A percentile compares a stretch with the other conserved stretches of the same genome.
These are phyloP conservation scores for Blastomyces emzantsi DNA, from an alignment of 2,329 filamentous ascomycete species.

Conservation along the genomic window DNA sequence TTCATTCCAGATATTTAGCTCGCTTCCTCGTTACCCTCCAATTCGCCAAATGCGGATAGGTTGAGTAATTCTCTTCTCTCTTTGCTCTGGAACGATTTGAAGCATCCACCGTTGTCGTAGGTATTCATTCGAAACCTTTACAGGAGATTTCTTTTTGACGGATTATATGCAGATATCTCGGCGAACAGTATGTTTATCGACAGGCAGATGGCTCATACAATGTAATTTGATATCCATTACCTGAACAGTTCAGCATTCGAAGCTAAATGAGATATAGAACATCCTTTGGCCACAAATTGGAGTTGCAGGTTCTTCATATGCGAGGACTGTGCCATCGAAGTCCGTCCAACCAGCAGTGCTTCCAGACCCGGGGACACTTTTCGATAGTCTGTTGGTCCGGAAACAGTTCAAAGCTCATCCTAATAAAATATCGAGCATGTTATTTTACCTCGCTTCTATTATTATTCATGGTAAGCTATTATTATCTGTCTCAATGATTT, in stretches of 20 bases:
- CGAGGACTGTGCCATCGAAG: constrained; percentile 20
- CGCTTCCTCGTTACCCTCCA: constrained; percentile 22
- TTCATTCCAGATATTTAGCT: constrained; percentile 31
- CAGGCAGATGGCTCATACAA: constrained; percentile 24
- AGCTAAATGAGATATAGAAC: constrained; percentile 14
- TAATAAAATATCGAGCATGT: constrained; percentile 39
- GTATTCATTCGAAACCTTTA: constrained; percentile 21
- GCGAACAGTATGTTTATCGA: constrained; percentile 26
- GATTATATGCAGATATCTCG: constrained; percentile 40
- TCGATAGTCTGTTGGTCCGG: constrained; percentile 19
- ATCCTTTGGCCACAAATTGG: constrained; percentile 20
- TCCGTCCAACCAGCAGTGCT: constrained; percentile 15
- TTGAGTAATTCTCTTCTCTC: constrained; percentile 23
- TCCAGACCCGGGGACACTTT: constrained; percentile 22
- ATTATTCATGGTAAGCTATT: constrained; percentile 40
- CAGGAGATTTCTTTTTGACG: constrained; percentile 30
- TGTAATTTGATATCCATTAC: constrained; percentile 10
- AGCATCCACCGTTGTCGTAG: constrained; percentile 34
- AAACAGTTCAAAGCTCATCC: constrained; percentile 28
- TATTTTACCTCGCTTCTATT: constrained; percentile 45
- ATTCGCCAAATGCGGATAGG: constrained; percentile 19
- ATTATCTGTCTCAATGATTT: neutral
- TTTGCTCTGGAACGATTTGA: constrained; percentile 25
- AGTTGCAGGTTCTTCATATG: constrained; percentile 22
- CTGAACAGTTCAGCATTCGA: neutral